Conservation (phyloP, 1,284 basidiomycete species). For the Gomphus sp. region DNA sequence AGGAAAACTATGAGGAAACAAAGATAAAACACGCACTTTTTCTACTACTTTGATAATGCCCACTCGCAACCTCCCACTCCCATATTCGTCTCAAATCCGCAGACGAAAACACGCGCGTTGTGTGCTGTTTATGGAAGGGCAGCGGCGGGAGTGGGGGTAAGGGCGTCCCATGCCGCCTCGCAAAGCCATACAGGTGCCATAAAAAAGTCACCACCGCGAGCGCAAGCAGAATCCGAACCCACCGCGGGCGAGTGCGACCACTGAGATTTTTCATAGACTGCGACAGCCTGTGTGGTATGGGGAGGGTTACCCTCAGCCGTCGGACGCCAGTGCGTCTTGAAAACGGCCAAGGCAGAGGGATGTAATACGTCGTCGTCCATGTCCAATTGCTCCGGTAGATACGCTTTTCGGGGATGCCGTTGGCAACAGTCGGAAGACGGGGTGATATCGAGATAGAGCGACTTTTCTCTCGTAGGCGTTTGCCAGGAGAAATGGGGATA, state of each 20-base stretch:
- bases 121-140: slow-evolving; percentile 55
- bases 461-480: slow-evolving; percentile 36
- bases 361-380: slow-evolving; percentile 35
- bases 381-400: slow-evolving; percentile 22
- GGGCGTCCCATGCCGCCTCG: slow-evolving; percentile 26
- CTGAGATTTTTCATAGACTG: slow-evolving; percentile 35
- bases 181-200: slow-evolving; percentile 49
- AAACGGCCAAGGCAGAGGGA: slow-evolving; percentile 40
- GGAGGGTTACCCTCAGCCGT: slow-evolving; percentile 43
- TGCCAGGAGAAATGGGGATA: slow-evolving; percentile 14
- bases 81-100: slow-evolving; percentile 82
- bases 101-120: slow-evolving; percentile 68
- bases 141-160: slow-evolving; percentile 30
- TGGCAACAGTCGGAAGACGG: slow-evolving; percentile 49
- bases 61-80: slow-evolving; percentile 87
- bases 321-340: slow-evolving; percentile 27
- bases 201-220: slow-evolving; percentile 36
- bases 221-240: slow-evolving; percentile 43
- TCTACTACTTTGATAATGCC: slow-evolving; percentile 80
- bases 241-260: slow-evolving; percentile 49
- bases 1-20: too few relatives aligned
- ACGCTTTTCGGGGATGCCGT: slow-evolving; percentile 61
- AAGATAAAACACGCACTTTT: slow-evolving; percentile 54
- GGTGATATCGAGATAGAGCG: slow-evolving; percentile 26
- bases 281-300: slow-evolving; percentile 54